Conservation (phyloP, 257 asterid species). For the Voacanga thouarsii region DNA sequence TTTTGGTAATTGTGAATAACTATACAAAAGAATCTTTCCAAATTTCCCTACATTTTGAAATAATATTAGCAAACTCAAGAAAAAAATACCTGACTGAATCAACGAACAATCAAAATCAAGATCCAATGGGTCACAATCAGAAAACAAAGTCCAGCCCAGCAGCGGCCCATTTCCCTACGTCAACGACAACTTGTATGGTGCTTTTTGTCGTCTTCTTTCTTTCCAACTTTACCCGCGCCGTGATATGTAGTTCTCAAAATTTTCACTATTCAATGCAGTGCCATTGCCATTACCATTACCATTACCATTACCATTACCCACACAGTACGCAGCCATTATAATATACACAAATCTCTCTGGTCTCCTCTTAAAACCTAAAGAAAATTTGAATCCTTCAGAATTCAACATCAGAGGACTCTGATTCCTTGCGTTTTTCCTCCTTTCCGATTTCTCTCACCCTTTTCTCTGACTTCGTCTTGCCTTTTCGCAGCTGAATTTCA, state of each 20-base stretch:
- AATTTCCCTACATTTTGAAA: no score
- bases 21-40: no score
- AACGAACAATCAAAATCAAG: conserved; percentile 7
- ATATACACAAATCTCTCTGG: background rate
- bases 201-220: background rate
- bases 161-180: conserved; percentile 1
- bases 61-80: no score
- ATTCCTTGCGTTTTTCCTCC: background rate
- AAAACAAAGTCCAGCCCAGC: conserved; percentile 5
- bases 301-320: conserved; percentile 22
- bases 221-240: conserved; percentile 11
- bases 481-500: conserved; percentile 1
- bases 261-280: conserved; percentile 16
- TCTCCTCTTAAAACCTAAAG: background rate
- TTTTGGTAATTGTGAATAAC: no score
- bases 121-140: conserved; percentile 3
- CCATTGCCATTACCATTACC: conserved; percentile 24
- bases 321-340: background rate
- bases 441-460: background rate
- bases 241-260: background rate
- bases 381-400: conserved; percentile 4
- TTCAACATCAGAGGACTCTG: background rate
- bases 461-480: background rate
- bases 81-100: background rate
- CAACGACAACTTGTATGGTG: background rate